Evolutionary conservation across 1,284 basidiomycete genomes (phyloP).

Genomic region (Vanrija sp.): DNA sequence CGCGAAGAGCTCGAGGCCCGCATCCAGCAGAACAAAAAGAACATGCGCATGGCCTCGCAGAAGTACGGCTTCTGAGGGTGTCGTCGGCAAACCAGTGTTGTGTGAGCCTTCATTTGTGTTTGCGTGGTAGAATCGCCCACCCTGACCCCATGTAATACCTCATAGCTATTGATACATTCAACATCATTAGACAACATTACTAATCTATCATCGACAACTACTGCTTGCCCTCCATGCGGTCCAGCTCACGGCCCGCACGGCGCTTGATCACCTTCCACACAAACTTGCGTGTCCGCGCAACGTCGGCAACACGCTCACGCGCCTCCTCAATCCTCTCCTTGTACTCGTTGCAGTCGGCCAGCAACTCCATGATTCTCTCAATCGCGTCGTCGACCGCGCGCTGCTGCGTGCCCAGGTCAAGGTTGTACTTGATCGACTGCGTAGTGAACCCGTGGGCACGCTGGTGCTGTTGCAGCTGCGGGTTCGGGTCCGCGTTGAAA

Average conservation of each 20-base stretch:
- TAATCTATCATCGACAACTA: background rate
- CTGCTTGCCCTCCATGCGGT: conserved; percentile 22
- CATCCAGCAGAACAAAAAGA: conserved; percentile 47
- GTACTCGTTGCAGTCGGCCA: conserved; percentile 54
- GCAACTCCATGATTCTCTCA: conserved; percentile 49
- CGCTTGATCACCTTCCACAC: conserved; percentile 52
- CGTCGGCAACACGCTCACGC: conserved; percentile 50
- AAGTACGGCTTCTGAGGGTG: conserved; percentile 36
- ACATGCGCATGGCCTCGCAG: conserved; percentile 35
- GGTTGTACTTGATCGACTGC: conserved; percentile 37
- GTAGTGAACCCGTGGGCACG: background rate
- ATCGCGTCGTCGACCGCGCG: conserved; percentile 46
- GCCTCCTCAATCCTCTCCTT: conserved; percentile 54
- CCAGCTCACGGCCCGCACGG: conserved; percentile 39
- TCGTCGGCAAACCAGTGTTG: too few relatives aligned
- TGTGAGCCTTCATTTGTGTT: too few relatives aligned
- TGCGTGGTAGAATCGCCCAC: too few relatives aligned
- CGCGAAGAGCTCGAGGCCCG: conserved; percentile 43
- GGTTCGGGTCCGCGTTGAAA: conserved; percentile 33
- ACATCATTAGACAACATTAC: background rate
- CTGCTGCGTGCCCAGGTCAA: conserved; percentile 43
- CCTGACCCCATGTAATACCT: too few relatives aligned
- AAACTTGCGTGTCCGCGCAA: conserved; percentile 49
- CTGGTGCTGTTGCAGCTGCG: background rate
- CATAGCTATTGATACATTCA: too few relatives aligned